Percentiles rank a stretch among this genome's conserved stretches.
These are phyloP conservation scores for Neospora caninum DNA, from an alignment of 169 alveolate genomes.

Conservation along the genomic window DNA sequence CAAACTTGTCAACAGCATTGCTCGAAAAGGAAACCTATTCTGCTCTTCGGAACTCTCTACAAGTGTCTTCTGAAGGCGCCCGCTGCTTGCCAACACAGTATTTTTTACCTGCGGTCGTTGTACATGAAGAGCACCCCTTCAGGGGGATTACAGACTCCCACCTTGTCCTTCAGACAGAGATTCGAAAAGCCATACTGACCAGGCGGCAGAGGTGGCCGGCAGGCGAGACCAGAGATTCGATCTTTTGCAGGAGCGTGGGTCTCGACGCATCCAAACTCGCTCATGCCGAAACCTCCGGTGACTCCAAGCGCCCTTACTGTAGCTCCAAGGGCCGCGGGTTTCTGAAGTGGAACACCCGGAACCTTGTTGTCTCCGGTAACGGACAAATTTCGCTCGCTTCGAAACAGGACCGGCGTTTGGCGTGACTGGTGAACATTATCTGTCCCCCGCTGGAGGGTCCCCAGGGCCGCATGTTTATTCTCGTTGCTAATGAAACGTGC, in stretches of 20 bases:
- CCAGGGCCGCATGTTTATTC: too few relatives aligned
- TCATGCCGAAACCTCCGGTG: conserved; percentile 13
- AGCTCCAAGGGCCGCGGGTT: not conserved
- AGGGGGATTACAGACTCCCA: conserved; percentile 66
- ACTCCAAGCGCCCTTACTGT: conserved; percentile 39
- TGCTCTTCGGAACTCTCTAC: too few relatives aligned
- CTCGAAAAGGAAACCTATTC: too few relatives aligned
- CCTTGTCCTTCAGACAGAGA: conserved; percentile 53
- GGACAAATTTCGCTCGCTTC: not conserved
- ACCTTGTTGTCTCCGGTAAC: not conserved
- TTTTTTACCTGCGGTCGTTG: conserved; percentile 53
- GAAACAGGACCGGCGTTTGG: too few relatives aligned
- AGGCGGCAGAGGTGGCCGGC: conserved; percentile 57
- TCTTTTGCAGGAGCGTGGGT: conserved; percentile 44
- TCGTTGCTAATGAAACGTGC: too few relatives aligned
- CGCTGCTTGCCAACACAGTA: not conserved
- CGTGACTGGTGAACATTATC: too few relatives aligned
- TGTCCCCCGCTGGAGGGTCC: too few relatives aligned
- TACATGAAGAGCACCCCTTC: conserved; percentile 64
- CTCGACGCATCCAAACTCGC: not conserved
- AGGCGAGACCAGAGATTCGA: conserved; percentile 65
- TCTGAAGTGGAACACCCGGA: not conserved
- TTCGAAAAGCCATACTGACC: conserved; percentile 60
- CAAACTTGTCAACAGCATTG: too few relatives aligned
- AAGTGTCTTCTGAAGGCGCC: too few relatives aligned